phyloP scores from a whole-genome alignment of 2,329 filamentous ascomycete species.

The Botrytis porri region DNA sequence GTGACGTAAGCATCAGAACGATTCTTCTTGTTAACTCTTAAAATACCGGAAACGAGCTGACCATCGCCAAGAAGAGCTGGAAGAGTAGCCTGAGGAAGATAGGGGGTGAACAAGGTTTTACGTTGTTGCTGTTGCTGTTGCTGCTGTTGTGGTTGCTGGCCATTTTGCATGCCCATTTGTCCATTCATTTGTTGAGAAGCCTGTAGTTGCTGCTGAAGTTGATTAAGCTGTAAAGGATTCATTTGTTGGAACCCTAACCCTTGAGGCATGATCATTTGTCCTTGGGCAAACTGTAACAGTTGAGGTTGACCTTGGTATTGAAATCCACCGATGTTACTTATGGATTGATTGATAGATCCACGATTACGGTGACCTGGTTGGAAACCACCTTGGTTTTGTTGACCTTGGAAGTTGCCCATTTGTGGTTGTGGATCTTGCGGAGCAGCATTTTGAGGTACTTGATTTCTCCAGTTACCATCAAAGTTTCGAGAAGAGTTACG shows the following conservation, averaged over 20 bases:
- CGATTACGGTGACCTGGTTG: slow-evolving; percentile 89
- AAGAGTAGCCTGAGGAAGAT: slow-evolving; percentile 89
- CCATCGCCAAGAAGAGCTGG: slow-evolving; percentile 88
- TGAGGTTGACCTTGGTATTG: slow-evolving; percentile 87
- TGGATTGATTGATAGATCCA: slow-evolving; percentile 80
- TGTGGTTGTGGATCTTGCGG: slow-evolving; percentile 52
- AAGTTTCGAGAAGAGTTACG: slow-evolving; percentile 89
- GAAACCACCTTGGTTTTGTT: slow-evolving; percentile 72
- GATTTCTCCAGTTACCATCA: slow-evolving; percentile 96
- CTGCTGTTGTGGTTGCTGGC: slow-evolving; percentile 80
- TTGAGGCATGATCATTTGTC: slow-evolving; percentile 81
- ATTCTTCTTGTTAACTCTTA: slow-evolving; percentile 99
- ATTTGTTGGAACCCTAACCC: slow-evolving; percentile 80
- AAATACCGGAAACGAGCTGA: slow-evolving; percentile 91
- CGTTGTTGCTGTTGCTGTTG: slow-evolving; percentile 93
- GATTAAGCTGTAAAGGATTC: slow-evolving; percentile 82
- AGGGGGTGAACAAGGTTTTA: slow-evolving; percentile 98
- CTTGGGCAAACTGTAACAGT: slow-evolving; percentile 78
- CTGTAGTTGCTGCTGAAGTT: slow-evolving; percentile 82
- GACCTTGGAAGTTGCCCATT: slow-evolving; percentile 66
- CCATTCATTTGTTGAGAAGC: slow-evolving; percentile 81
- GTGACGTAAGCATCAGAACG: slow-evolving; percentile 97
- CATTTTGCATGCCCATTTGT: slow-evolving; percentile 65
- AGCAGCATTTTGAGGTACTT: slow-evolving; percentile 49
- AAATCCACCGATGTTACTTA: slow-evolving; percentile 80